Evolutionary conservation across 106 monocot species (phyloP).

Genomic region (Ottelia alismoides): DNA sequence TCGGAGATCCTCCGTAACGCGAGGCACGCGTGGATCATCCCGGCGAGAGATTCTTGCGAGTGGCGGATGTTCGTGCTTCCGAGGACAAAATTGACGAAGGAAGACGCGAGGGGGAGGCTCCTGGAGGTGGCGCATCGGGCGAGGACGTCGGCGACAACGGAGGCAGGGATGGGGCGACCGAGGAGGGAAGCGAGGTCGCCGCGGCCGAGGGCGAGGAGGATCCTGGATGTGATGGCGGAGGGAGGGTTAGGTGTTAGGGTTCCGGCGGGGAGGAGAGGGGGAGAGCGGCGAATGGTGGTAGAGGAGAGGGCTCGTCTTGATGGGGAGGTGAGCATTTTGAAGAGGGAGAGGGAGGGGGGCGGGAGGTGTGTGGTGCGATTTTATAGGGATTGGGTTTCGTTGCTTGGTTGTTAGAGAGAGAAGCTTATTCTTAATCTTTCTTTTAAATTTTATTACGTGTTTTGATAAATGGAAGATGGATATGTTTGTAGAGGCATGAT

Average conservation of each 20-base stretch:
- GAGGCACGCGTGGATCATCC: slow-evolving; percentile 40
- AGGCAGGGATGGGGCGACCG: not conserved
- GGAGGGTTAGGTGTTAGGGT: not conserved
- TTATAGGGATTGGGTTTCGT: too few relatives aligned
- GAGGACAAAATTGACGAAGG: slow-evolving; percentile 20
- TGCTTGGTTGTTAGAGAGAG: too few relatives aligned
- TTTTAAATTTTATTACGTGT: too few relatives aligned
- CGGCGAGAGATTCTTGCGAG: slow-evolving; percentile 29
- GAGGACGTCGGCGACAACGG: slow-evolving; percentile 19
- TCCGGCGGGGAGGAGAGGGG: not conserved
- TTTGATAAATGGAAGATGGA: too few relatives aligned
- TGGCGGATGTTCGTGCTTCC: slow-evolving; percentile 5
- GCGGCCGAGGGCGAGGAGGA: slow-evolving; percentile 18
- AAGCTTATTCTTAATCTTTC: too few relatives aligned
- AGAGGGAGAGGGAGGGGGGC: too few relatives aligned
- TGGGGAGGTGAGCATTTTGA: too few relatives aligned
- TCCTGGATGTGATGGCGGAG: slow-evolving; percentile 1
- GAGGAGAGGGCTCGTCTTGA: too few relatives aligned
- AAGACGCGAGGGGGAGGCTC: slow-evolving; percentile 11
- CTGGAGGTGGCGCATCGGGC: slow-evolving; percentile 8
- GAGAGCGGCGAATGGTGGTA: not conserved
- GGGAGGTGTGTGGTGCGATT: too few relatives aligned
- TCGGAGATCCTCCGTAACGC: slow-evolving; percentile 20
- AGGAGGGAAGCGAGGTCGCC: slow-evolving; percentile 6
- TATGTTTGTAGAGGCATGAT: too few relatives aligned